Base-by-base conservation (phyloP, 495 filamentous ascomycete genomes). In the Chlorociboria aeruginascens region DNA sequence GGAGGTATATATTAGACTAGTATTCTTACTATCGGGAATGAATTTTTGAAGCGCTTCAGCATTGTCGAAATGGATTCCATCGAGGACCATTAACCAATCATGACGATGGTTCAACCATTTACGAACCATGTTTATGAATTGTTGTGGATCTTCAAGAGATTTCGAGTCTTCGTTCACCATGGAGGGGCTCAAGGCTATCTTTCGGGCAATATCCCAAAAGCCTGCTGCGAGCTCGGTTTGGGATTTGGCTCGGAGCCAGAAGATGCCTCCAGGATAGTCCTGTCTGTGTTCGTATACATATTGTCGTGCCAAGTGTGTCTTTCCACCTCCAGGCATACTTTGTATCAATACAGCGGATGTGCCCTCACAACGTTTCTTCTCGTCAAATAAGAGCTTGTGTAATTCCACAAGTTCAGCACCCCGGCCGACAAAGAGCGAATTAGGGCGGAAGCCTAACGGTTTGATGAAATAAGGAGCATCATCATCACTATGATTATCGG, bases 241-340 rank as follows among this genome's bases (percentile, higher is more conserved):
- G 8, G 76, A 79, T 55, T 82, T 83, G 8, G 84, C 79, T 45
- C 79, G 72, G 30, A 90, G 72, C 86, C 86, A 92, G 57, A 89
- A 92, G 16, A 89, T 72, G 6, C 86, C 86, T 1, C 83, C 86
- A 0, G 73, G 74, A 53, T 81, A 92, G 54, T 78, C 70, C 8
- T 73, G 70, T 14, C 69, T 72, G 48, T 85, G 76, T 20, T 70
- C 65, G 45, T 84, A 86, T 43, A 89, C 82, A 54, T 89, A 92
- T 62, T 92, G 74, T 7, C 86, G 72, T 32, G 83, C 84, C n/a
- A 90, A 66, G 59, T 89, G 85, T 0, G 83, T 83, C 63, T 92
- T 92, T 16, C 86, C 86, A 1, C 77, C 77, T 11, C 86, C 86
- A n/a, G 85, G 78, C 30, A 85, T 74, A 39, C 81, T 81, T 51